These are phyloP conservation scores for Blepharisma stoltei DNA, from an alignment of 73 alveolate genomes.

Conservation along the genomic window DNA sequence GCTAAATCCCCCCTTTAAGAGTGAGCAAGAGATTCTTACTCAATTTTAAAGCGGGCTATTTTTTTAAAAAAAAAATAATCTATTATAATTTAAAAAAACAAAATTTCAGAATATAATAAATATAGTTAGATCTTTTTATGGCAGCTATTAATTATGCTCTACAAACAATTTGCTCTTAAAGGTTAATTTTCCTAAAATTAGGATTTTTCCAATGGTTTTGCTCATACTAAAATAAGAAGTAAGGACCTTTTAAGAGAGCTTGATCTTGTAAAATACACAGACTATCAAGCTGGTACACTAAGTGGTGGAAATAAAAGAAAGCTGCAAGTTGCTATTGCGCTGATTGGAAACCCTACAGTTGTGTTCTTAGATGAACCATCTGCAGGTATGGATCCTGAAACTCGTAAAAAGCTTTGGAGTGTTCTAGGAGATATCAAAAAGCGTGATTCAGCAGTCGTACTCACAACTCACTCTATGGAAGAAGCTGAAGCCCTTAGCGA, in stretches of 20 bases:
- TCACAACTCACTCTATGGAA: conserved; percentile 85
- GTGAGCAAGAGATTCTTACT: no score
- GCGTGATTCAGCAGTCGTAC: conserved; percentile 49
- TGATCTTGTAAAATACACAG: conserved; percentile 66
- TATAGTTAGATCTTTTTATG: no score
- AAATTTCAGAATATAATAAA: no score
- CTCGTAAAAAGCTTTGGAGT: background rate
- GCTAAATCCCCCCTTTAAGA: no score
- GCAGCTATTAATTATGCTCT: no score
- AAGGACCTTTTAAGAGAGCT: conserved; percentile 75
- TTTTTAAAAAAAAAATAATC: no score
- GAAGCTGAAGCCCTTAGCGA: conserved; percentile 82
- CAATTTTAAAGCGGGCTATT: no score
- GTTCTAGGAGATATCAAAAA: background rate
- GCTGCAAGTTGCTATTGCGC: conserved; percentile 95
- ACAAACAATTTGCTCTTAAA: no score
- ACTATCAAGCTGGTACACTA: conserved; percentile 57
- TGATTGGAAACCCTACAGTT: conserved; percentile 98
- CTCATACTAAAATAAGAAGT: no score
- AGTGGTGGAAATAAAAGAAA: conserved; percentile 98
- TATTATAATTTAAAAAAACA: no score
- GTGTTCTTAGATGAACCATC: conserved; percentile 97
- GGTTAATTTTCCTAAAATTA: no score
- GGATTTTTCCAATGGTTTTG: no score
- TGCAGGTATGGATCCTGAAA: conserved; percentile 97